These are phyloP conservation scores for Chlorella sorokiniana DNA, from an alignment of 139 green algal species.

Conservation along the genomic window DNA sequence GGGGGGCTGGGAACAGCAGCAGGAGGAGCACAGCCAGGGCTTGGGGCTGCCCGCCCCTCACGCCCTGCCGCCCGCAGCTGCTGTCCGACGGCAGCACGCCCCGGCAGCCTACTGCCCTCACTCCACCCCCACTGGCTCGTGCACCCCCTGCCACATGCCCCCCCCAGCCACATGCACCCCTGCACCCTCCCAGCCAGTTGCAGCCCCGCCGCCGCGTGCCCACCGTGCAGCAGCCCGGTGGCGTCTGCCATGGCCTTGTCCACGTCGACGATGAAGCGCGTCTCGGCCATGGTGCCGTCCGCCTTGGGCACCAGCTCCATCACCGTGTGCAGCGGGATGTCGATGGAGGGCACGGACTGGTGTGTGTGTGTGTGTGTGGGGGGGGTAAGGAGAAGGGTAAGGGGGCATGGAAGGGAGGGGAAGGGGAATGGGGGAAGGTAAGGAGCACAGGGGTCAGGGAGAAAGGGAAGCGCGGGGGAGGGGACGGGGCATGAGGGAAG, in stretches of 20 bases:
- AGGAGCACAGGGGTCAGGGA: too few relatives aligned
- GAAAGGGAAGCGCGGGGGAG: too few relatives aligned
- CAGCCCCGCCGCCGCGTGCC: background rate
- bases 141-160: too few relatives aligned
- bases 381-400: background rate
- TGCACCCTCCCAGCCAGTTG: background rate
- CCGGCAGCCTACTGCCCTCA: too few relatives aligned
- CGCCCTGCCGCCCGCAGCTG: too few relatives aligned
- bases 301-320: conserved; percentile 89
- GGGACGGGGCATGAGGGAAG: too few relatives aligned
- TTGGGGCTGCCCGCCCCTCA: too few relatives aligned
- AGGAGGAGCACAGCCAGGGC: background rate
- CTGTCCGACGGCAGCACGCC: too few relatives aligned
- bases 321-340: conserved; percentile 90
- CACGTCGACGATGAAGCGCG: conserved; percentile 62
- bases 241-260: conserved; percentile 31
- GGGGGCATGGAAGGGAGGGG: background rate
- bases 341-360: conserved; percentile 73
- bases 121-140: too few relatives aligned
- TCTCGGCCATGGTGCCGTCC: conserved; percentile 83
- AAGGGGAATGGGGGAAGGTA: background rate
- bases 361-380: too few relatives aligned
- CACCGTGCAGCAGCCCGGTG: background rate
- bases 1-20: background rate
- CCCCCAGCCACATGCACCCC: background rate